phyloP scores from a whole-genome alignment of 139 green algal species.

The Desmodesmus armatus region DNA sequence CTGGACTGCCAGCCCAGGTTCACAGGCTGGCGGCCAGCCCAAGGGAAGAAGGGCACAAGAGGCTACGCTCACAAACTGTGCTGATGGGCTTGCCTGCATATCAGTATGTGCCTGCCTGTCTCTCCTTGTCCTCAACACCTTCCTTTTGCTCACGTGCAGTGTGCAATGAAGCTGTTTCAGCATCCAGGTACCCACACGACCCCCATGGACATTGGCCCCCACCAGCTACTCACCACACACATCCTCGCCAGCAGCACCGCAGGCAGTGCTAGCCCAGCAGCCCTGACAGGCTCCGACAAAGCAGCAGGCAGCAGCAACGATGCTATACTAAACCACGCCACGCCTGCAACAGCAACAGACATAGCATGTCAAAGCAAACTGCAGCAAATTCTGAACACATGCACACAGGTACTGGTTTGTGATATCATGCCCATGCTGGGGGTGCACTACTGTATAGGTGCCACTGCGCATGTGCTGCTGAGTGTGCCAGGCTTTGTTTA shows the following conservation, averaged over 20 bases:
- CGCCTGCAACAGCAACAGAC: neutral
- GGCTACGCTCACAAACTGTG: neutral
- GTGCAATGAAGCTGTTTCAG: neutral
- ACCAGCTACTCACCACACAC: neutral
- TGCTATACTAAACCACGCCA: neutral
- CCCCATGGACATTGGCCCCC: neutral
- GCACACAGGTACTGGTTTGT: too few species aligned
- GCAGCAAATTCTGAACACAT: neutral
- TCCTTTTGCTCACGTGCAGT: neutral
- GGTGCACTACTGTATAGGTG: too few species aligned
- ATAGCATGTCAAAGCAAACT: neutral
- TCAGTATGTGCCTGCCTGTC: too few species aligned
- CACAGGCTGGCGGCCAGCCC: too few species aligned
- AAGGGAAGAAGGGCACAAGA: too few species aligned
- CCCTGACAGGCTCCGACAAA: slow-evolving; percentile 41
- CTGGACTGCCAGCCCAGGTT: neutral
- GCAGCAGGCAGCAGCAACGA: slow-evolving; percentile 78
- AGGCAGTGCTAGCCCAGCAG: slow-evolving; percentile 65
- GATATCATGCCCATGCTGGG: too few species aligned
- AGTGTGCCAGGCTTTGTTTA: too few species aligned
- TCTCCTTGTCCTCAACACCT: too few species aligned
- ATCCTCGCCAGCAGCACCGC: slow-evolving; percentile 59
- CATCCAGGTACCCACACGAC: neutral
- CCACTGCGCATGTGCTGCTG: too few species aligned
- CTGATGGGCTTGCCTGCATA: too few species aligned